These are phyloP conservation scores for Colletotrichum lindemuthianum DNA, from an alignment of 2,329 filamentous ascomycete species.

Conservation along the genomic window DNA sequence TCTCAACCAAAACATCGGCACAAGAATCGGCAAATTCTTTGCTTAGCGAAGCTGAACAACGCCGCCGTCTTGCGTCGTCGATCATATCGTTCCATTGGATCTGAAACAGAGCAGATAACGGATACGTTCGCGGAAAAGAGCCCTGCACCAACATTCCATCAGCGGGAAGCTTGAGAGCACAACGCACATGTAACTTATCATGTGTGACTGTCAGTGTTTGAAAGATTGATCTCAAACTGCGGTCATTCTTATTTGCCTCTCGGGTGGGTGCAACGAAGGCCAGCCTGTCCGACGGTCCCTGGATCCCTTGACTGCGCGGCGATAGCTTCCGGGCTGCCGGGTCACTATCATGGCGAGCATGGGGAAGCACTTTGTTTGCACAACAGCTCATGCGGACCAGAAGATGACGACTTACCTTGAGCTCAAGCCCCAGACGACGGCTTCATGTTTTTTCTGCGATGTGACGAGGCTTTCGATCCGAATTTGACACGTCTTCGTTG, in stretches of 20 bases:
- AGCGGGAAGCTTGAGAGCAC: too few relatives aligned
- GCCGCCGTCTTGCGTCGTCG: too few relatives aligned
- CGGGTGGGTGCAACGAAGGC: slow-evolving; percentile 18
- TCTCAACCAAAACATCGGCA: too few relatives aligned
- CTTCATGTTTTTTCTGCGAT: neutral
- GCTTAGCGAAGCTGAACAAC: too few relatives aligned
- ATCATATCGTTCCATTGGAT: too few relatives aligned
- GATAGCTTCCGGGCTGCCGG: slow-evolving; percentile 22
- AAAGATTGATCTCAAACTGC: neutral
- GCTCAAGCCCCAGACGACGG: neutral
- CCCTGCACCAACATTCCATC: neutral
- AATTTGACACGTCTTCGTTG: too few relatives aligned
- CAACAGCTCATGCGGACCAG: neutral
- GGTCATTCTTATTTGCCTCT: neutral
- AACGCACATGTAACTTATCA: too few relatives aligned
- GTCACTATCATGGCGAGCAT: neutral
- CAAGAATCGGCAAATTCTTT: too few relatives aligned
- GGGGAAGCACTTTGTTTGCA: neutral
- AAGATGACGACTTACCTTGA: slow-evolving; percentile 9
- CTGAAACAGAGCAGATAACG: neutral
- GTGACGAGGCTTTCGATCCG: too few relatives aligned
- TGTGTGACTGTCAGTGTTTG: neutral
- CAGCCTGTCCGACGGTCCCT: slow-evolving; percentile 28
- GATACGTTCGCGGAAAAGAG: neutral
- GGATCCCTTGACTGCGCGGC: slow-evolving; percentile 14